Base-by-base conservation (phyloP, 2,329 filamentous ascomycete genomes). In the Dothistroma septosporum region DNA sequence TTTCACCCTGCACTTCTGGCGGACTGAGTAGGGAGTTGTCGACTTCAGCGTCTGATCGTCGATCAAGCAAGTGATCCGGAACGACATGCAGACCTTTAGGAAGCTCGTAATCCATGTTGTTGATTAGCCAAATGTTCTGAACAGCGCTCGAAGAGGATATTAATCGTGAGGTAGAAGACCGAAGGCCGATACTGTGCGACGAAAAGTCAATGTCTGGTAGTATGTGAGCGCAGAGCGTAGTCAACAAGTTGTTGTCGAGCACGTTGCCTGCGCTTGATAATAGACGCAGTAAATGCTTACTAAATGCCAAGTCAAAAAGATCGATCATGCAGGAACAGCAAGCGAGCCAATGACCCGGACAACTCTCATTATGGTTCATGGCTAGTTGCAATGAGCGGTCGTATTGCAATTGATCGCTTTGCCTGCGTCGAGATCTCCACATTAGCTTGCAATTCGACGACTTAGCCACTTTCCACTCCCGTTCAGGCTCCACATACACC, bases 1-100 rank as follows among this genome's bases (percentile, higher is more conserved):
- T 85, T 50, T 79, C 76, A 32, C 72, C 69, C 0, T 72, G 68
- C 31, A 80, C 35, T 69, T 21, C 78, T 74, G 64, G 66, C 0
- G 76, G 77, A 55, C 78, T 68, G 0, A 77, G 65, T 32, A 83
- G 64, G 11, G 75, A 74, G 16, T 73, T 57, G 59, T 83, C 80
- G 31, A 83, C 72, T 60, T 79, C 76, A 3, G 71, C 62, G 54
- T 83, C 81, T 2, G 80, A 66, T 9, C 81, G 76, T 3, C 78
- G 70, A 60, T 83, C 81, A 9, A 83, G 67, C 5, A 74, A 66
- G 6, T 77, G 58, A 1, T 56, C 37, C 0, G 79, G 76, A 33
- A 82, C 76, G 19, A 65, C 66, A 60, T 79, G 74, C 31, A 80
- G 60, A n/a, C 80, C 79, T 56, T 57, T 19, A 1, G 79, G 78